These are phyloP conservation scores for Termitomyces sp. DNA, from an alignment of 768 basidiomycete species.

Conservation along the genomic window DNA sequence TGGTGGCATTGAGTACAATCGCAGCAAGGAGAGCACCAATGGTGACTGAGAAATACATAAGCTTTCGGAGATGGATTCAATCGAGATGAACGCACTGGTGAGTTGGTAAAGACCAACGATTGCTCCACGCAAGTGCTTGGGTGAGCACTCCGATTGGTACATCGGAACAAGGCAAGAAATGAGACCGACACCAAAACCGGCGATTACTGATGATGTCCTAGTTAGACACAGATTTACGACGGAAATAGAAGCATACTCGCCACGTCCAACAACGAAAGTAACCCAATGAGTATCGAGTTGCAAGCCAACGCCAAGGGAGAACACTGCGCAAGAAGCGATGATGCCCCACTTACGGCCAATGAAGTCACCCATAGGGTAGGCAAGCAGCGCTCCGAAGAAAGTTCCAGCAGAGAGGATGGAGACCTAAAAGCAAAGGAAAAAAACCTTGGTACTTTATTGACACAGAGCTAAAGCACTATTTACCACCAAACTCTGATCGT, in stretches of 20 bases:
- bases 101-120: slow-evolving; percentile 43
- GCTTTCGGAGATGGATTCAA: slow-evolving; percentile 18
- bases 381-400: slow-evolving; percentile 67
- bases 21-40: slow-evolving; percentile 72
- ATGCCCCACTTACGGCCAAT: slow-evolving; percentile 58
- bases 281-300: slow-evolving; percentile 34
- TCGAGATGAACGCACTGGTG: slow-evolving; percentile 12
- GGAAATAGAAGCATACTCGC: slow-evolving; percentile 4
- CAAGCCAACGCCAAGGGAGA: slow-evolving; percentile 60
- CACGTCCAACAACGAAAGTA: slow-evolving; percentile 22
- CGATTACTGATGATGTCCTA: slow-evolving; percentile 48
- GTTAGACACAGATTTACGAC: neutral
- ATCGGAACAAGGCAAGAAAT: slow-evolving; percentile 60
- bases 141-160: slow-evolving; percentile 50
- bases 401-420: slow-evolving; percentile 86
- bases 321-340: slow-evolving; percentile 53
- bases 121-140: slow-evolving; percentile 74
- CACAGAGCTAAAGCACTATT: neutral
- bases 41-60: slow-evolving; percentile 58
- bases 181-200: slow-evolving; percentile 78
- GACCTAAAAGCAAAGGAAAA: slow-evolving; percentile 12
- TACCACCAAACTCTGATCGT: slow-evolving; percentile 34
- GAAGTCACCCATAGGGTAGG: slow-evolving; percentile 34
- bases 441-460: neutral
- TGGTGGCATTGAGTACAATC: slow-evolving; percentile 62